Evolutionary conservation across 352 stramenopile species (phyloP).

Genomic region (Phytophthora pistaciae): DNA sequence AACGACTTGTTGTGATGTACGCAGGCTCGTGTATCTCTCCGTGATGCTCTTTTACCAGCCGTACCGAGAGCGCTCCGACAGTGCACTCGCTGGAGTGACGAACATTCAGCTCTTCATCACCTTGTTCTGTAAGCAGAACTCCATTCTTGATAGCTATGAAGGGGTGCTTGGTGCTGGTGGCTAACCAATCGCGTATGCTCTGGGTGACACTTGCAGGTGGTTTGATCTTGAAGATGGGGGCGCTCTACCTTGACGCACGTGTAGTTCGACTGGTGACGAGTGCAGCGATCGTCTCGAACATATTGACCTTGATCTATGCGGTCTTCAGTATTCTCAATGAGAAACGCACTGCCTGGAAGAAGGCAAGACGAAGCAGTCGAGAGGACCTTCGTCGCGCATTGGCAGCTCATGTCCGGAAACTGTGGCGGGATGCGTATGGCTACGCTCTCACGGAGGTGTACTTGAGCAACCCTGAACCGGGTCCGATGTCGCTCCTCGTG

Average conservation of each 20-base stretch:
- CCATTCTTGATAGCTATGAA: background rate
- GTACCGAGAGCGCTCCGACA: conserved; percentile 72
- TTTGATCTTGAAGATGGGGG: conserved; percentile 75
- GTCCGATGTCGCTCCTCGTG: conserved; percentile 64
- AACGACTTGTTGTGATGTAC: background rate
- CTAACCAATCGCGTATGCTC: background rate
- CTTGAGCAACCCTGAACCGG: conserved; percentile 48
- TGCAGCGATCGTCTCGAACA: conserved; percentile 60
- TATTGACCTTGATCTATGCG: conserved; percentile 57
- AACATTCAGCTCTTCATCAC: conserved; percentile 86
- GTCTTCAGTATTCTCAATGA: conserved; percentile 70
- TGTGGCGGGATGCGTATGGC: conserved; percentile 67
- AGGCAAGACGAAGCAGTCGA: conserved; percentile 38
- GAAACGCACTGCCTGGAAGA: conserved; percentile 35
- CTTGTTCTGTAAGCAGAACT: conserved; percentile 66
- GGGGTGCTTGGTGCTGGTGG: background rate
- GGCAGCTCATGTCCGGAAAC: conserved; percentile 48
- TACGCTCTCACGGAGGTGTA: conserved; percentile 72
- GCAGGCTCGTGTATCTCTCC: conserved; percentile 78
- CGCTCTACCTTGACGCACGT: conserved; percentile 47
- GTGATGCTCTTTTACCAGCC: conserved; percentile 80
- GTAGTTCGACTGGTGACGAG: conserved; percentile 65
- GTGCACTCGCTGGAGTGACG: conserved; percentile 63
- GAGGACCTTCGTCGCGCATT: conserved; percentile 64
- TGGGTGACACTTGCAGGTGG: conserved; percentile 43